These are phyloP conservation scores for Drechslerella dactyloides DNA, from an alignment of 2,329 filamentous ascomycete genomes.

Conservation along the genomic window DNA sequence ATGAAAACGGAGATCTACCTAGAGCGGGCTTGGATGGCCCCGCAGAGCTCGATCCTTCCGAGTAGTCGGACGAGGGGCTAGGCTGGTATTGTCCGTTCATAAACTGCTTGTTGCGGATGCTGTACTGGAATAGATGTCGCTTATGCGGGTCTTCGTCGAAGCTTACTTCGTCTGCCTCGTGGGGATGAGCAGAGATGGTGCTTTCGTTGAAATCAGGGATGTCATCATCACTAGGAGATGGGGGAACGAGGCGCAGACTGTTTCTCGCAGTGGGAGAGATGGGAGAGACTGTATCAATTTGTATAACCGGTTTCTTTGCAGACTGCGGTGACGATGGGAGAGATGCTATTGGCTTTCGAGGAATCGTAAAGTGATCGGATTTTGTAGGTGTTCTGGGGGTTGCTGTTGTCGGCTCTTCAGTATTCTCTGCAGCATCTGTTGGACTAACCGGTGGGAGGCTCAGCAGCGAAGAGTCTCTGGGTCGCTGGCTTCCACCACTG, in stretches of 20 bases:
- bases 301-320: conserved; percentile 14
- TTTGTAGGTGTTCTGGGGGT: conserved; percentile 14
- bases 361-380: conserved; percentile 15
- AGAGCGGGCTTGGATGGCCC: conserved; percentile 24
- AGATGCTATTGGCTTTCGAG: conserved; percentile 22
- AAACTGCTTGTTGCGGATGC: conserved; percentile 34
- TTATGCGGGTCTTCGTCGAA: conserved; percentile 42
- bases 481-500: conserved; percentile 28
- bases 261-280: conserved; percentile 1
- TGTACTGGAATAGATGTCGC: conserved; percentile 37
- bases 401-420: conserved; percentile 6
- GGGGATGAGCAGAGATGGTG: conserved; percentile 2
- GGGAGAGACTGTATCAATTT: conserved; percentile 14
- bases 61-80: conserved; percentile 38
- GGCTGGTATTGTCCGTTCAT: conserved; percentile 39
- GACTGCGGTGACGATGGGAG: conserved; percentile 29
- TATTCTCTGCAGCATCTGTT: background rate
- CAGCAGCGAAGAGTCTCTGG: conserved; percentile 28
- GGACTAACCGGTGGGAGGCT: conserved; percentile 30
- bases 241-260: conserved; percentile 29
- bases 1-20: conserved; percentile 39
- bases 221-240: conserved; percentile 24
- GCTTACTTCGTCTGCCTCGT: conserved; percentile 16
- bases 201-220: background rate
- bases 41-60: conserved; percentile 15